Percentiles rank a stretch among this genome's conserved stretches.
phyloP scores from a whole-genome alignment of 805 yeast genomes.

The Metschnikowia koreensis region DNA sequence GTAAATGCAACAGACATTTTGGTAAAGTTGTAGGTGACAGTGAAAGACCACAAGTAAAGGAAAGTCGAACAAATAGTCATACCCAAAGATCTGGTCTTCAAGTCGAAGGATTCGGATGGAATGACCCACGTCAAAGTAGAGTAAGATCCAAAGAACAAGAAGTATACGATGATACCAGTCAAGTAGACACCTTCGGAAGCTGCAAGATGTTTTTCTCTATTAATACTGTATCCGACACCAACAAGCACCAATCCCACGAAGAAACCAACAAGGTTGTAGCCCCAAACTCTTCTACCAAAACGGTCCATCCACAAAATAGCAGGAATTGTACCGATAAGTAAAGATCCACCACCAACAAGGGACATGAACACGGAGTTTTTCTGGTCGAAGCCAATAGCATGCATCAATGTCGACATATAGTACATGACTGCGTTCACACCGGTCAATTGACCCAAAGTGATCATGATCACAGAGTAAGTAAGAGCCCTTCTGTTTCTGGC shows the following conservation, averaged over 20 bases:
- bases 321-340: slow-evolving; percentile 63
- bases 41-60: slow-evolving; percentile 61
- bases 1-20: slow-evolving; percentile 57
- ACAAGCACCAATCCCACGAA: slow-evolving; percentile 59
- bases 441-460: slow-evolving; percentile 60
- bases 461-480: slow-evolving; percentile 56
- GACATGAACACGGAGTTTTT: slow-evolving; percentile 62
- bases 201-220: slow-evolving; percentile 45
- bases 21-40: slow-evolving; percentile 62
- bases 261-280: slow-evolving; percentile 54
- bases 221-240: slow-evolving; percentile 53
- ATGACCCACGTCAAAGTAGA: slow-evolving; percentile 68
- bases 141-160: slow-evolving; percentile 65
- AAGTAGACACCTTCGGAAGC: slow-evolving; percentile 52
- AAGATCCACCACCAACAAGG: slow-evolving; percentile 64
- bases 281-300: slow-evolving; percentile 61
- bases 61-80: slow-evolving; percentile 59
- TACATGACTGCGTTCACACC: slow-evolving; percentile 69
- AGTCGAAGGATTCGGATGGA: slow-evolving; percentile 63
- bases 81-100: slow-evolving; percentile 59
- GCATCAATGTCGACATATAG: slow-evolving; percentile 59
- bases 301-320: slow-evolving; percentile 58
- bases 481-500: slow-evolving; percentile 64
- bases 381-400: slow-evolving; percentile 50
- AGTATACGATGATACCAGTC: slow-evolving; percentile 61